Conservation (phyloP, 441 rosid genomes). For the Brassica balearica region DNA sequence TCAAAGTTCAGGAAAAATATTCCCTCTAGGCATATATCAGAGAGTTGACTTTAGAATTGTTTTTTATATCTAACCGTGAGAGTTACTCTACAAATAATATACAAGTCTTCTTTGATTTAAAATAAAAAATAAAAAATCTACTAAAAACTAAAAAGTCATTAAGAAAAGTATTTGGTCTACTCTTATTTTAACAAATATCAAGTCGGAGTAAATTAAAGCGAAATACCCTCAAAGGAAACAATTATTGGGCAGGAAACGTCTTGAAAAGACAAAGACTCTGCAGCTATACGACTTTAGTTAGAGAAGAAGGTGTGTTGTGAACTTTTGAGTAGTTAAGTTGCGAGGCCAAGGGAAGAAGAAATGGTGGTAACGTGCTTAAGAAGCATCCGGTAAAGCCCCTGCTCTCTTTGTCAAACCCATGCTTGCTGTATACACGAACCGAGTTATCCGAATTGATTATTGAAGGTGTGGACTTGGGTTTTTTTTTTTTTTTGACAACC, state of each 20-base stretch:
- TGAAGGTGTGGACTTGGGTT: too few species aligned
- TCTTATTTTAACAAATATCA: slow-evolving; percentile 25
- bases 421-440: neutral
- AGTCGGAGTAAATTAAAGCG: slow-evolving; percentile 9
- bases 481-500: too few species aligned
- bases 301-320: slow-evolving; percentile 1
- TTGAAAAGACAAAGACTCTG: slow-evolving; percentile 15
- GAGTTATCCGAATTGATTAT: too few species aligned
- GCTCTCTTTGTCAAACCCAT: slow-evolving; percentile 10
- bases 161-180: slow-evolving; percentile 20
- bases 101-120: neutral
- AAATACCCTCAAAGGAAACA: neutral
- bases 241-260: slow-evolving; percentile 17
- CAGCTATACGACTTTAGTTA: slow-evolving; percentile 1
- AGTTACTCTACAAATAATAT: slow-evolving; percentile 22
- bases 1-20: slow-evolving; percentile 19
- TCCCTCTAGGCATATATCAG: slow-evolving; percentile 6
- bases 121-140: neutral
- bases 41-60: slow-evolving; percentile 23
- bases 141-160: neutral
- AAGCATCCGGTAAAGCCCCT: slow-evolving; percentile 1
- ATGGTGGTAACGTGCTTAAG: slow-evolving; percentile 3
- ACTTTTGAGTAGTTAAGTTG: slow-evolving; percentile 3
- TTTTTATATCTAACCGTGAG: slow-evolving; percentile 8
- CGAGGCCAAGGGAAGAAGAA: neutral